phyloP scores from a whole-genome alignment of 805 yeast species.

The Candida vaughaniae region DNA sequence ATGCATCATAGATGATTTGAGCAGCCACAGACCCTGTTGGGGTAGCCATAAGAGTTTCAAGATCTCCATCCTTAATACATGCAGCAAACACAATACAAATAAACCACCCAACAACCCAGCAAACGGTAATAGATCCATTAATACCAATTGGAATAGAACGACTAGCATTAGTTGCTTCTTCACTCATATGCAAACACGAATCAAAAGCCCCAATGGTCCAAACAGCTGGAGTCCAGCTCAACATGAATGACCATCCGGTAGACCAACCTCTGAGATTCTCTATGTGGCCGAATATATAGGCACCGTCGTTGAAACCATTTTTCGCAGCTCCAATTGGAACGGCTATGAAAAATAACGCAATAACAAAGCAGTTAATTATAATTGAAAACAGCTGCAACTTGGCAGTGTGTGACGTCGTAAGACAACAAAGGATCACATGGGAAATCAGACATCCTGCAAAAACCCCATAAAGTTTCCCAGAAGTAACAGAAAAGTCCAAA shows the following conservation, averaged over 20 bases:
- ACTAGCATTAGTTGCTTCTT: slow-evolving; percentile 64
- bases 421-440: slow-evolving; percentile 52
- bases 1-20: slow-evolving; percentile 58
- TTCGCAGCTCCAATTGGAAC: slow-evolving; percentile 57
- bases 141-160: slow-evolving; percentile 67
- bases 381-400: slow-evolving; percentile 61
- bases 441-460: slow-evolving; percentile 59
- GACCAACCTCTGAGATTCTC: slow-evolving; percentile 52
- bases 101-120: slow-evolving; percentile 59
- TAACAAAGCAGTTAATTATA: slow-evolving; percentile 49
- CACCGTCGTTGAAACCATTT: slow-evolving; percentile 21
- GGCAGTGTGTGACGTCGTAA: slow-evolving; percentile 58
- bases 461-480: slow-evolving; percentile 59
- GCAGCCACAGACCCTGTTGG: slow-evolving; percentile 63
- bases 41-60: slow-evolving; percentile 41
- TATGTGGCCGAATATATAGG: slow-evolving; percentile 55
- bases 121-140: slow-evolving; percentile 53
- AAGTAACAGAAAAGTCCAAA: slow-evolving; percentile 54
- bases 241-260: slow-evolving; percentile 43
- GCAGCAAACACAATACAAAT: slow-evolving; percentile 55
- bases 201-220: slow-evolving; percentile 80
- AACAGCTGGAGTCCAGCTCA: slow-evolving; percentile 62
- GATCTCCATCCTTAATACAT: slow-evolving; percentile 48
- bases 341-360: slow-evolving; percentile 58
- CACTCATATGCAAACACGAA: slow-evolving; percentile 70